Evolutionary conservation across 805 yeast species (phyloP), one percentile per base, ranked within the genome.

Genomic region (Priceomyces carsonii): DNA sequence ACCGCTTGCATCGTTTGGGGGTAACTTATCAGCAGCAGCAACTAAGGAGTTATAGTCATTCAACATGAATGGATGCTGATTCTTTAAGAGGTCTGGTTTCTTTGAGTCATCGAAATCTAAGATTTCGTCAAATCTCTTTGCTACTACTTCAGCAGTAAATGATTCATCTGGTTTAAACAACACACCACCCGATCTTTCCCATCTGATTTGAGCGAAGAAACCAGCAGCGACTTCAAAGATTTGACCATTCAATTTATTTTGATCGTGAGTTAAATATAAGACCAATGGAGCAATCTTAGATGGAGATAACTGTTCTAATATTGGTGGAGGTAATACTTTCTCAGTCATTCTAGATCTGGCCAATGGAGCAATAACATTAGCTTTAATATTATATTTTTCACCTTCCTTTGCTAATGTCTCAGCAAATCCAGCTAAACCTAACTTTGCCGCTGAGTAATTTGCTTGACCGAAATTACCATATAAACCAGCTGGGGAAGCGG

Each of bases 341-440:
- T 89, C 96, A 16, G 98, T 91, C 97, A 91, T 90, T 71, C 96
- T 80, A 21, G 96, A 86, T 54, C 90, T 85, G 15, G 98, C 98
- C 46, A 91, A 74, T 16, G 98, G 97, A 4, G 96, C 96, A 67
- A 91, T 89, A 22, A 82, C 80, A 59, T 91, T 91, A 31, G 85
- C 87, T 43, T 70, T 69, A 57, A 91, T 91, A 66, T 89, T 88
- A 68, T 85, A 79, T 57, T 75, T 86, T 34, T 61, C 76, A 47
- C 99, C 99, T 66, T 91, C 99, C 66, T 88, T 90, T 17, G 97
- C 95, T 55, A 90, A 76, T 6, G 97, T 89, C 63, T 91, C 96
- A 30, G 95, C 84, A 50, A 91, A 79, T 8, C 97, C 98, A 38
- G 91, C 85, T 35, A 89, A 69, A 12, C 86, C 98, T 43, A 85